phyloP scores from a whole-genome alignment of 345 rosid species.

The Gossypium mustelinum region DNA sequence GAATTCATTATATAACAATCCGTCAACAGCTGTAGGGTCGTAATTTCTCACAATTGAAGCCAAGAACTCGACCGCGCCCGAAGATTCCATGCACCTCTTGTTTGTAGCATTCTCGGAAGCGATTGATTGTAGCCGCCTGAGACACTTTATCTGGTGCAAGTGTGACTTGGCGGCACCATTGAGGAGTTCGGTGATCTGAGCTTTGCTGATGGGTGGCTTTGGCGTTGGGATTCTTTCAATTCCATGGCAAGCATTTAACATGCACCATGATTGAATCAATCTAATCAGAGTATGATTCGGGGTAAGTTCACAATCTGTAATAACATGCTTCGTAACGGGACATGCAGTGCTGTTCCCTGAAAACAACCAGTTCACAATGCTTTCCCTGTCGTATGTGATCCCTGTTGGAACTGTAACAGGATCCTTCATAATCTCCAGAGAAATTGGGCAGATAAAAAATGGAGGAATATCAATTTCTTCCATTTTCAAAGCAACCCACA shows the following conservation, averaged over 20 bases:
- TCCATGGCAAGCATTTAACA: slow-evolving; percentile 70
- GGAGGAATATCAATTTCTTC: slow-evolving; percentile 66
- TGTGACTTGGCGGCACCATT: slow-evolving; percentile 35
- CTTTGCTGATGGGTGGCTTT: slow-evolving; percentile 53
- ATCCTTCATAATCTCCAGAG: slow-evolving; percentile 70
- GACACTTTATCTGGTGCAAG: slow-evolving; percentile 40
- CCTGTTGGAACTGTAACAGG: slow-evolving; percentile 64
- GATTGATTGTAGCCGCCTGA: slow-evolving; percentile 46
- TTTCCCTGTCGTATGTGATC: slow-evolving; percentile 63
- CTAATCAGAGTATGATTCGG: slow-evolving; percentile 90
- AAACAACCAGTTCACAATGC: slow-evolving; percentile 67
- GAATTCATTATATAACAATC: slow-evolving; percentile 13
- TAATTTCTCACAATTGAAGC: slow-evolving; percentile 31
- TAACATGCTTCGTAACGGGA: slow-evolving; percentile 66
- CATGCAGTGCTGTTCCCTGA: slow-evolving; percentile 46
- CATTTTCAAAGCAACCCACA: slow-evolving; percentile 20
- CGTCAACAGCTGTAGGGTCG: not conserved
- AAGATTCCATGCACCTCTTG: slow-evolving; percentile 64
- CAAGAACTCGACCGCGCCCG: slow-evolving; percentile 67
- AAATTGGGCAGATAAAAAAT: slow-evolving; percentile 65
- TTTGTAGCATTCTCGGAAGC: slow-evolving; percentile 52
- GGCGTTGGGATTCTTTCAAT: slow-evolving; percentile 89
- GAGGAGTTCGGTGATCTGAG: slow-evolving; percentile 58
- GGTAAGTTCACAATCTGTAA: slow-evolving; percentile 54
- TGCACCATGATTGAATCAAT: slow-evolving; percentile 90